Base-by-base conservation (phyloP, 106 monocot species). In the Phalaenopsis aphrodite region DNA sequence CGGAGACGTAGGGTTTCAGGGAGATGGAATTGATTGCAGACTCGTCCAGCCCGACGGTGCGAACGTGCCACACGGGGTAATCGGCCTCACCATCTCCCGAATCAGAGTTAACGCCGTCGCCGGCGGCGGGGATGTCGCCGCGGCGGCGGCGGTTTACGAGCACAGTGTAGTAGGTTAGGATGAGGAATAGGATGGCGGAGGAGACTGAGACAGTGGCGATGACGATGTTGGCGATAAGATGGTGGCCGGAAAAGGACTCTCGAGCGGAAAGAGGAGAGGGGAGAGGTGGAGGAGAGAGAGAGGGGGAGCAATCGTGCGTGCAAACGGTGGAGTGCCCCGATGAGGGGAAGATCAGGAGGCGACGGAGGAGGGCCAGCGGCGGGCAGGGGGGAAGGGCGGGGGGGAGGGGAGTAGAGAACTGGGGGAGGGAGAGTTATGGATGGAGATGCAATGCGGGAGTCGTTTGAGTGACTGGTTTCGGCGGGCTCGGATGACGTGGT, bases 21-120 rank as follows among this genome's bases (percentile, higher is more conserved):
- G 72, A 49, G 73, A 80, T 45, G 56, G 80, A 73, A 2, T 41
- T n/a, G 80, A 80, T 80, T 72, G 73, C 2, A 49, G 80, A 24
- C 52, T 41, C 73, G 39, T 72, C 56, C 19, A 80, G 80, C 46
- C 80, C 80, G 55, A 80, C 41, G 80, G 80, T 80, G 37, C 69
- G 30, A 52, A 80, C 19, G 73, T 42, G 72, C 80, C 80, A 80
- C 23, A 80, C 18, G 41, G 16, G 72, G 73, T 80, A 73, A 38
- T 73, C 14, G 52, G 52, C 52, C 52, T 12, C 52, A 2, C 52
- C 52, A n/a, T 30, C 17, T n/a, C 5, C 16, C 18, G 19, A n/a
- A 8, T 4, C 11, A 5, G 24, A 3, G 46, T 2, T 12, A 52
- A 10, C 12, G 47, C 9, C 48, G 52, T 23, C 36, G 68, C 48